Evolutionary conservation across 1,139 yeast species (phyloP).

Genomic region (Suhomyces ambrosiae): DNA sequence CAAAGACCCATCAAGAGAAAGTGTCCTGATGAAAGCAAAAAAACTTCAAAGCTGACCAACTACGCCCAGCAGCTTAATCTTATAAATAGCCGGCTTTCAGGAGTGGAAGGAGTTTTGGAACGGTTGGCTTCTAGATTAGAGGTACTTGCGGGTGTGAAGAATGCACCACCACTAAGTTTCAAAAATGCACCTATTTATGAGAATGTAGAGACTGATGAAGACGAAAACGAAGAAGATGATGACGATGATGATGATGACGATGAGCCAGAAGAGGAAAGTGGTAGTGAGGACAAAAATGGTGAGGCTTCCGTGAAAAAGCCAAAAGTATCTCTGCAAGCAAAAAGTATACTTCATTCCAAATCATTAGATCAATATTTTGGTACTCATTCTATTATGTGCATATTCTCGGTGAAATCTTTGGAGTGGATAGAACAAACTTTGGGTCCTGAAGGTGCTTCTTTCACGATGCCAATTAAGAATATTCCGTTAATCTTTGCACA

Average conservation of each 20-base stretch:
- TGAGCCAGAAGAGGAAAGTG: not conserved
- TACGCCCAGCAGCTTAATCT: conserved; percentile 13
- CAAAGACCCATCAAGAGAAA: conserved; percentile 26
- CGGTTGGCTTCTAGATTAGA: conserved; percentile 22
- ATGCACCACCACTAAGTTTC: not conserved
- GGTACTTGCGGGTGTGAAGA: conserved; percentile 6
- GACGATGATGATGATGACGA: conserved; percentile 6
- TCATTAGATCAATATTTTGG: conserved; percentile 32
- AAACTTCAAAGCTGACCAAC: conserved; percentile 10
- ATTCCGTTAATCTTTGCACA: conserved; percentile 32
- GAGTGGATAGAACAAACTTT: conserved; percentile 35
- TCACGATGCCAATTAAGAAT: conserved; percentile 33
- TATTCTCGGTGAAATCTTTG: conserved; percentile 39
- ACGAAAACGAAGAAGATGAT: conserved; percentile 3
- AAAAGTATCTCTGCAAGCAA: not conserved
- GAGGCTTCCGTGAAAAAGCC: not conserved
- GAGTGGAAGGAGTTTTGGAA: conserved; percentile 27
- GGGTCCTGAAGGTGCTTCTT: conserved; percentile 23
- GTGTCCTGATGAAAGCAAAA: conserved; percentile 3
- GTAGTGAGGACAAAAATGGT: not conserved
- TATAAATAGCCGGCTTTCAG: conserved; percentile 27
- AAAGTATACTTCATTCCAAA: conserved; percentile 2
- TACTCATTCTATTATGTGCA: conserved; percentile 41
- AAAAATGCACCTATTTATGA: conserved; percentile 7
- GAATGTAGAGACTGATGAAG: conserved; percentile 4